A percentile compares a stretch with the other conserved stretches of the same genome.
phyloP scores from a whole-genome alignment of 2,329 filamentous ascomycete genomes.

The Xylariaceae sp. region DNA sequence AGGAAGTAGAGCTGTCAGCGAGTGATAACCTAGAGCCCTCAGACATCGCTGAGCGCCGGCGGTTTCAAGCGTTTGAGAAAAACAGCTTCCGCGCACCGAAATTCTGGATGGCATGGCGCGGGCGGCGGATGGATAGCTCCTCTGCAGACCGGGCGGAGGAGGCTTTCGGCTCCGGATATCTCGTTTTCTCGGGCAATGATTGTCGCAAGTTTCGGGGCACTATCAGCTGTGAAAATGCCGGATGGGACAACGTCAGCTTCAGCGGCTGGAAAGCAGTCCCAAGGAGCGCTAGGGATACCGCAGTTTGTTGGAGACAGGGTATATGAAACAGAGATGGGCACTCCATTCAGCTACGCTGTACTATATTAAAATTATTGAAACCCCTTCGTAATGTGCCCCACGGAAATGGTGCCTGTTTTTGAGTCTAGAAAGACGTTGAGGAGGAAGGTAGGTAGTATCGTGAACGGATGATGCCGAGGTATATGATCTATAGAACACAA shows the following conservation, averaged over 20 bases:
- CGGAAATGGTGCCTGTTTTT: too few relatives aligned
- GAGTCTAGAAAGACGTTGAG: too few relatives aligned
- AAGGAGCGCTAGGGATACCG: not conserved
- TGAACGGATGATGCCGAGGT: too few relatives aligned
- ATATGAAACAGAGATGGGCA: too few relatives aligned
- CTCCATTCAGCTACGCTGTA: too few relatives aligned
- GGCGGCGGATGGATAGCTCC: not conserved
- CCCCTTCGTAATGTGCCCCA: too few relatives aligned
- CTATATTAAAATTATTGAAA: too few relatives aligned
- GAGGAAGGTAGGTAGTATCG: too few relatives aligned
- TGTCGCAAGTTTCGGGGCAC: slow-evolving; percentile 23
- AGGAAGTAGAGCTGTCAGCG: not conserved
- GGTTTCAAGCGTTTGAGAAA: slow-evolving; percentile 21
- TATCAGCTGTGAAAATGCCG: slow-evolving; percentile 19
- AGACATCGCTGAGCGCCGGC: slow-evolving; percentile 6
- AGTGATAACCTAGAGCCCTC: not conserved
- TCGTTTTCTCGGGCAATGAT: slow-evolving; percentile 24
- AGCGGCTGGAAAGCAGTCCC: slow-evolving; percentile 15
- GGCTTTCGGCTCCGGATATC: slow-evolving; percentile 20
- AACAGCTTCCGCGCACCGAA: slow-evolving; percentile 25
- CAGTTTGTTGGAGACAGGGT: not conserved
- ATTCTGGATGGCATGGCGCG: slow-evolving; percentile 23
- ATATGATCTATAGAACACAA: too few relatives aligned
- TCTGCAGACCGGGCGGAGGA: not conserved
- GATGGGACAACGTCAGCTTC: slow-evolving; percentile 20